Percentiles rank a stretch among this genome's conserved stretches.
These are phyloP conservation scores for Xylaria sp. DNA, from an alignment of 2,329 filamentous ascomycete species.

Conservation along the genomic window DNA sequence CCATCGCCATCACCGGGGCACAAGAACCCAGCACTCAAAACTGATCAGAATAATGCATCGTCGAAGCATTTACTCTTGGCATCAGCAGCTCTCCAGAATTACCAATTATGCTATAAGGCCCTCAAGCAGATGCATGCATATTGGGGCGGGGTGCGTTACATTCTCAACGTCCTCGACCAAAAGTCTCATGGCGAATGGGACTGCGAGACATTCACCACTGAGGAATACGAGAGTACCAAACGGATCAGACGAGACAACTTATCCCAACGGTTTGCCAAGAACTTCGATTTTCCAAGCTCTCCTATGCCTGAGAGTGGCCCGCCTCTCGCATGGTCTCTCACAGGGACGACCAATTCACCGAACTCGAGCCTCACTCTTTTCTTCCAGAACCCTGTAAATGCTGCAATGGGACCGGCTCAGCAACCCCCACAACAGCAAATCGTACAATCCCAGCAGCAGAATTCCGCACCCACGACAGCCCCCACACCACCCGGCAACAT, in stretches of 20 bases:
- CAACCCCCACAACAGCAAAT: slow-evolving; percentile 22
- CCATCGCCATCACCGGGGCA: slow-evolving; percentile 52
- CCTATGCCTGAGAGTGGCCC: slow-evolving; percentile 51
- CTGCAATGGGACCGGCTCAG: slow-evolving; percentile 29
- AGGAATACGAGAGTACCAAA: slow-evolving; percentile 79
- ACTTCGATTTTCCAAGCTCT: slow-evolving; percentile 52
- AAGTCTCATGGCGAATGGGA: slow-evolving; percentile 88
- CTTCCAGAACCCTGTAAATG: slow-evolving; percentile 62
- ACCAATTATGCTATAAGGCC: slow-evolving; percentile 84
- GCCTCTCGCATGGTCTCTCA: slow-evolving; percentile 82
- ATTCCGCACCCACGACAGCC: slow-evolving; percentile 44
- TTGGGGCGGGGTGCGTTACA: slow-evolving; percentile 87
- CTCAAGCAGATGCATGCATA: slow-evolving; percentile 80
- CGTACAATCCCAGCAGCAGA: slow-evolving; percentile 19
- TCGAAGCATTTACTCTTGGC: slow-evolving; percentile 77
- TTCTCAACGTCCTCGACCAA: slow-evolving; percentile 83
- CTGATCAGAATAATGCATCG: slow-evolving; percentile 48
- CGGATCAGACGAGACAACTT: slow-evolving; percentile 52
- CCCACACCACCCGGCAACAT: slow-evolving; percentile 62
- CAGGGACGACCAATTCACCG: slow-evolving; percentile 83
- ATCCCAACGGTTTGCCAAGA: slow-evolving; percentile 50
- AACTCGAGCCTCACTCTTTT: slow-evolving; percentile 83
- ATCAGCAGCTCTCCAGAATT: slow-evolving; percentile 83
- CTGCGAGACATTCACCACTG: slow-evolving; percentile 68
- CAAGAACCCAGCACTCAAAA: slow-evolving; percentile 34